Conservation (phyloP, 2,329 filamentous ascomycete species). For the Pestalotiopsis sp. region DNA sequence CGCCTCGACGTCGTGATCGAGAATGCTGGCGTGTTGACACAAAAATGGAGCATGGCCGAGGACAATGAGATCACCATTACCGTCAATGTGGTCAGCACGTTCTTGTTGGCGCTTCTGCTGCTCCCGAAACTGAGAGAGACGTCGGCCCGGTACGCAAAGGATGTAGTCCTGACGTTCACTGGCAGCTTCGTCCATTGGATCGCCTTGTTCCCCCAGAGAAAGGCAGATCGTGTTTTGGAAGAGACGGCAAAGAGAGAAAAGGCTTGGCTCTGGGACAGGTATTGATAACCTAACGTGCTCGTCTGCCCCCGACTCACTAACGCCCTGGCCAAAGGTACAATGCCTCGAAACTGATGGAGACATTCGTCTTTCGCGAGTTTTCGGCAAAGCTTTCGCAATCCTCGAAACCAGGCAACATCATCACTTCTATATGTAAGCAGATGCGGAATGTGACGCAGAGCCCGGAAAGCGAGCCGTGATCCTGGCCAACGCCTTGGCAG, state of each 20-base stretch:
- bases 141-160: constrained; percentile 12
- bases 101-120: constrained; percentile 31
- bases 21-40: constrained; percentile 44
- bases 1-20: constrained; percentile 47
- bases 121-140: constrained; percentile 32
- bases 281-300: neutral
- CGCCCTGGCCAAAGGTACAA: constrained; percentile 13
- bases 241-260: constrained; percentile 14
- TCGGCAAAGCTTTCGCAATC: constrained; percentile 9
- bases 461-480: neutral
- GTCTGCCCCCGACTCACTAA: neutral
- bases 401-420: constrained; percentile 15
- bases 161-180: constrained; percentile 19
- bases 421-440: constrained; percentile 11
- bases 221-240: constrained; percentile 14
- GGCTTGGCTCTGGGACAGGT: constrained; percentile 11
- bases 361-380: constrained; percentile 17
- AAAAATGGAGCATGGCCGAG: constrained; percentile 38
- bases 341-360: constrained; percentile 19
- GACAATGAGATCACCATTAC: constrained; percentile 52
- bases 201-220: constrained; percentile 17
- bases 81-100: constrained; percentile 33
- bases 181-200: constrained; percentile 21
- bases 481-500: neutral
- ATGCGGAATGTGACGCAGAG: neutral